phyloP scores from a whole-genome alignment of 768 basidiomycete genomes.

The Epithele typhae region DNA sequence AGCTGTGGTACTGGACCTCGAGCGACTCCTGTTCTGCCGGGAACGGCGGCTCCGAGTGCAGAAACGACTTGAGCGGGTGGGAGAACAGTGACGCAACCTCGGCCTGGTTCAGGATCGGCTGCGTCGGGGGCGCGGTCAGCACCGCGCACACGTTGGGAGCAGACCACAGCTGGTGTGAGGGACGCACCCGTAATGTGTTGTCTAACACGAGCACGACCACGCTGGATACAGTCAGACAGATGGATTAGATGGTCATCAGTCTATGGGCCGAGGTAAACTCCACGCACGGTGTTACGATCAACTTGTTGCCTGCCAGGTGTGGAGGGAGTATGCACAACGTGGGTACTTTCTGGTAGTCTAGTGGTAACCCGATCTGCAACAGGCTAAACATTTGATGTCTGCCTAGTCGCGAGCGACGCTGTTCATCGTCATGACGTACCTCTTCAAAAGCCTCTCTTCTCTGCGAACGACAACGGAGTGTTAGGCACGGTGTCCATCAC shows the following conservation, averaged over 20 bases:
- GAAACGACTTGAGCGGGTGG: constrained; percentile 74
- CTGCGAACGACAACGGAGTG: constrained; percentile 30
- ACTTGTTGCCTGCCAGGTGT: constrained; percentile 64
- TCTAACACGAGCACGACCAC: constrained; percentile 85
- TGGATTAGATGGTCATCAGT: too few species aligned
- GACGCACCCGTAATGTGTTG: constrained; percentile 59
- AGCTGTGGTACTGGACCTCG: constrained; percentile 65
- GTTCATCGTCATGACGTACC: constrained; percentile 35
- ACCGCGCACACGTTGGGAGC: background rate
- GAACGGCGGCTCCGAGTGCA: constrained; percentile 57
- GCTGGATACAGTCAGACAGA: constrained; percentile 39
- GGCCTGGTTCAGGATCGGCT: constrained; percentile 76
- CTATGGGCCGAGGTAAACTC: background rate
- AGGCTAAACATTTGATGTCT: too few species aligned
- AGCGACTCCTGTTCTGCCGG: constrained; percentile 44
- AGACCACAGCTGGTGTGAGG: background rate
- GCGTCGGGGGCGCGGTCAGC: background rate
- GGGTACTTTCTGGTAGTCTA: constrained; percentile 64
- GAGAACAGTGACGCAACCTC: constrained; percentile 85
- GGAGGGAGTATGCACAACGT: constrained; percentile 77
- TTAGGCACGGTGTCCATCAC: background rate
- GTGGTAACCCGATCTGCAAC: constrained; percentile 75
- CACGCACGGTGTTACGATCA: constrained; percentile 82
- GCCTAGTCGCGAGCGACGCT: background rate
- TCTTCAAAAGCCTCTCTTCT: constrained; percentile 89